Base-by-base conservation (phyloP, 306 rosid species). In the Gynostemma pentaphyllum region DNA sequence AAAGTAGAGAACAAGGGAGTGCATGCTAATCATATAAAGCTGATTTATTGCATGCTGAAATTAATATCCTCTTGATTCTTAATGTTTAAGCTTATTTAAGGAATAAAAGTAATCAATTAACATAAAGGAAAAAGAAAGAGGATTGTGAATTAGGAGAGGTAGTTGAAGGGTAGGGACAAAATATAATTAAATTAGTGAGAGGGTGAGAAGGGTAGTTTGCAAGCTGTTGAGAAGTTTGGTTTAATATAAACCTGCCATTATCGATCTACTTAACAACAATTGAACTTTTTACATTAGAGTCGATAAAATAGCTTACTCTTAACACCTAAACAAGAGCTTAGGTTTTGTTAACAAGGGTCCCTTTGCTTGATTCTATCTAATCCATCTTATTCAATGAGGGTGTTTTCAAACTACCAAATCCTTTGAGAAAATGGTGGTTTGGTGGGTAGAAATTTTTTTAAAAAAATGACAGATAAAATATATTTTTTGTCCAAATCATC, bases 351-450 rank as follows among this genome's bases (percentile, higher is more conserved):
- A 6, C 54, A 8, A 48, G 5, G 19, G 29, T 21, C 13, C 19
- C 37, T 32, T 32, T 32, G 37, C 37, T 32, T 7, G 37, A 32
- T 32, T 3, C 37, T 32, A 32, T 32, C 37, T 51, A 9, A 9
- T 21, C 46, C 45, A 36, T 32, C 45, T 7, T 23, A 19, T 34
- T 36, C 45, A 9, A 34, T 39, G 36, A 15, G 41, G 36, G 36
- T 61, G 48, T 7, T 44, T 62, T 19, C 21, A 51, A 71, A 67
- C 57, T 32, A 23, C 72, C 62, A 24, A 23, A 60, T 61, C 57
- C 24, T 45, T 45, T 9, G 30, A 51, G 29, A 64, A 30, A 69
- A 47, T 63, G 69, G 16, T 30, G 71, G 80, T 68, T 2, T 40
- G 73, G 62, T 26, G 64, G 64, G 34, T 36, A 7, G 3, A 7